Percentiles rank a stretch among this genome's conserved stretches.
Conservation (phyloP, 768 basidiomycete species). For the Leccinellum luteum region DNA sequence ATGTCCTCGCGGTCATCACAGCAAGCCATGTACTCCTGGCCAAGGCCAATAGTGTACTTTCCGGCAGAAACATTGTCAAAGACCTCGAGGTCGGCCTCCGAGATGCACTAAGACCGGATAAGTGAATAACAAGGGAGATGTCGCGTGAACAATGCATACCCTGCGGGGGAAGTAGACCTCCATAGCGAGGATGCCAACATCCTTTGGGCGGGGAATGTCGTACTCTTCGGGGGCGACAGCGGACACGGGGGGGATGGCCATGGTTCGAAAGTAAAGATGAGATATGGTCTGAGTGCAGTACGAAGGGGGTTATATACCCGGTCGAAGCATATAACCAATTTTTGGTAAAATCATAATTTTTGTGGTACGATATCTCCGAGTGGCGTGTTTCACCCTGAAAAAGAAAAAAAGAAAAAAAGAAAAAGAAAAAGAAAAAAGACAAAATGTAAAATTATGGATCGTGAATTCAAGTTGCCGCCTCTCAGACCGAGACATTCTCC, state of each 20-base stretch:
- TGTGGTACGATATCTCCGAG: conserved; percentile 29
- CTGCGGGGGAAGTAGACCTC: conserved; percentile 95
- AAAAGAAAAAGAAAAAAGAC: neutral
- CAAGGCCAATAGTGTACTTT: conserved; percentile 99
- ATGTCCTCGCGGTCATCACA: conserved; percentile 99
- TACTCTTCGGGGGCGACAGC: conserved; percentile 9
- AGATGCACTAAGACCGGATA: conserved; percentile 68
- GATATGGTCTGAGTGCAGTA: neutral
- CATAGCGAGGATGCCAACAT: conserved; percentile 91
- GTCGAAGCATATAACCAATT: conserved; percentile 16
- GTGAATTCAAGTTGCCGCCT: neutral
- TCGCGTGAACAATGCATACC: conserved; percentile 44
- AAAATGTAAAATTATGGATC: neutral
- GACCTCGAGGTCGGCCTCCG: conserved; percentile 89
- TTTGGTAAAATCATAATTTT: conserved; percentile 14
- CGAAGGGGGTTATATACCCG: conserved; percentile 24
- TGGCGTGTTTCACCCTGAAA: conserved; percentile 29
- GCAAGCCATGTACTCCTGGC: conserved; percentile 98
- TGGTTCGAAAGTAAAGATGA: conserved; percentile 3
- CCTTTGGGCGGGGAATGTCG: conserved; percentile 63
- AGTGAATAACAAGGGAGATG: conserved; percentile 7
- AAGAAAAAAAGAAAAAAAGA: too few relatives aligned
- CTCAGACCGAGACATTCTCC: neutral
- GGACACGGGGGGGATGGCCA: conserved; percentile 25
- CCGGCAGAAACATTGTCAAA: conserved; percentile 94